phyloP scores from a whole-genome alignment of 768 basidiomycete genomes.

The Coprinellus aureogranulatus region DNA sequence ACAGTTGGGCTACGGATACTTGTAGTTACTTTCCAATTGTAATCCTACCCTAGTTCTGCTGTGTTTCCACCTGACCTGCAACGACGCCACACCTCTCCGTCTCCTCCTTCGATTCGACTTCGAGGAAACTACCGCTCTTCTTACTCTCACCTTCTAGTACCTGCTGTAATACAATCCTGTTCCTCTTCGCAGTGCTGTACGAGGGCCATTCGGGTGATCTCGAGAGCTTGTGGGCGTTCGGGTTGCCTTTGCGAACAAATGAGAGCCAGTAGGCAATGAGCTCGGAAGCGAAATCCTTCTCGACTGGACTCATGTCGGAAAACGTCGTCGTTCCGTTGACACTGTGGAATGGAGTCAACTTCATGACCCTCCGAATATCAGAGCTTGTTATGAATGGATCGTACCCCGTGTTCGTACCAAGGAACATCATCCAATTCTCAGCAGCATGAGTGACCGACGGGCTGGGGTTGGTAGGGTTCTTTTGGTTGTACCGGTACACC shows the following conservation, averaged over 20 bases:
- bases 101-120: constrained; percentile 37
- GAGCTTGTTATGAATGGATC: too few relatives aligned
- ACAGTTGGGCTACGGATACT: neutral
- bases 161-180: constrained; percentile 48
- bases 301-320: constrained; percentile 41
- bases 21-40: neutral
- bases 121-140: constrained; percentile 41
- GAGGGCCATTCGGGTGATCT: constrained; percentile 50
- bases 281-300: constrained; percentile 54
- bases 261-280: constrained; percentile 67
- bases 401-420: constrained; percentile 59
- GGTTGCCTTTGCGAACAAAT: constrained; percentile 56
- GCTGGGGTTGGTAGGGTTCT: constrained; percentile 41
- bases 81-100: constrained; percentile 37
- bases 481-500: constrained; percentile 62
- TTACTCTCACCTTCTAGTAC: constrained; percentile 27
- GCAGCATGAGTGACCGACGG: constrained; percentile 47
- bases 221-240: constrained; percentile 52
- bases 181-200: constrained; percentile 29
- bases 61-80: constrained; percentile 27
- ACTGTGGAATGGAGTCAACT: too few relatives aligned
- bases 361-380: too few relatives aligned
- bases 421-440: constrained; percentile 71
- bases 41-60: constrained; percentile 29
- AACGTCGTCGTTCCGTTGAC: constrained; percentile 55